Base-by-base conservation (phyloP, 2,329 filamentous ascomycete species). In the Fusarium musae region DNA sequence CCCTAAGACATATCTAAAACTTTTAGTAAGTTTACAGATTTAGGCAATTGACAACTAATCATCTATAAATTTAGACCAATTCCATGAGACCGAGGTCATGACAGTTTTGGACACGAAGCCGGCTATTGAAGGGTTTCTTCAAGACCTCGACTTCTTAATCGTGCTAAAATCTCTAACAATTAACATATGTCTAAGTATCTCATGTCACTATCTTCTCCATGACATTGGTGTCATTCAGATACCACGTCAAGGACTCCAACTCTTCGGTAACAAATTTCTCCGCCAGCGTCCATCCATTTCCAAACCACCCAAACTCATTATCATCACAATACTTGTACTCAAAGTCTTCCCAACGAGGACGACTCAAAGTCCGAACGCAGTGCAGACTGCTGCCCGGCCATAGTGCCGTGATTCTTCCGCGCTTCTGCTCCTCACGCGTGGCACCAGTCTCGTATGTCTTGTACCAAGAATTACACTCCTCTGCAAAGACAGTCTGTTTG, bases 391-490 rank as follows among this genome's bases (percentile, higher is more conserved):
- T 68, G 2, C 65, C 65, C 0, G 65, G 65, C 65, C 65, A 68
- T 3, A 68, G 19, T 0, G 65, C 65, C 7, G 65, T 68, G 6
- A 68, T 32, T 0, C 65, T 36, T 1, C 65, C 64, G 0, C 65
- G 26, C 19, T 63, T 68, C 10, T 68, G 65, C 5, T 68, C 54
- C 7, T 68, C 47, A 0, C 65, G 65, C 8, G 63, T 44, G 6
- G 65, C 65, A 1, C 65, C 63, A 15, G 32, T 16, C 3, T 68
- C 47, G 10, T 68, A 68, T 1, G 65, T 68, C 19, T 68, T 68
- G 9, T 68, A 68, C 65, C 65, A 68, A 39, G 65, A 68, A 39
- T 54, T 68, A 9, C 65, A 68, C 37, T 68, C 65, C 19, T 68
- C 63, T 3, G 65, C 30, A 9, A 68, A 68, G 1, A 68, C 65